Conservation (phyloP, 345 rosid genomes). For the sweet orange (Citrus sinensis) region DVS_A1.0 CM039162.1:30985501-30986000, state of each 20-base stretch:
- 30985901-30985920: no score
- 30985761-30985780: background rate
- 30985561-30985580: background rate
- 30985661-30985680: background rate
- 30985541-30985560: constrained; percentile 6
- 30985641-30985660: constrained; percentile 1
- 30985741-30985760: background rate
- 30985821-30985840: no score
- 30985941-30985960: no score
- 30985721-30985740: constrained; percentile 5
- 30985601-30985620: background rate
- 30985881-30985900: no score
- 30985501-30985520: background rate
- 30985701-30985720: constrained; percentile 8
- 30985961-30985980: no score
- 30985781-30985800: no score
- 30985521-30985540: background rate
- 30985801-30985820: no score
- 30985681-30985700: background rate
- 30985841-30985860: no score
- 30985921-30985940: no score
- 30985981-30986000: no score
- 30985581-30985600: background rate
- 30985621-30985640: background rate
- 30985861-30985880: no score